These are phyloP conservation scores for Malassezia obtusa DNA, from an alignment of 1,284 basidiomycete species.

Conservation along the genomic window DNA sequence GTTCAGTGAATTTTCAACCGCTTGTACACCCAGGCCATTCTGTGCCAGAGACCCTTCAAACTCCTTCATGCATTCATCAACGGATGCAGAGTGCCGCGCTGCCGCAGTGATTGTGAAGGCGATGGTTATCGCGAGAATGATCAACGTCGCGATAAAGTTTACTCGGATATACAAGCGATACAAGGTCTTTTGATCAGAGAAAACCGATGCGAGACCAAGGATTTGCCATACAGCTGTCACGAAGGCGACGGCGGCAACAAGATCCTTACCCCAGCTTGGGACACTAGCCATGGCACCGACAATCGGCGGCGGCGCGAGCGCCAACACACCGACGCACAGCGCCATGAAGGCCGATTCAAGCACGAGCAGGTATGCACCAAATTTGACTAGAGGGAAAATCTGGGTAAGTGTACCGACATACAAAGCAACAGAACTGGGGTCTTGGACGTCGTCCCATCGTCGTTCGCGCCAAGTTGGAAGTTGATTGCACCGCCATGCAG, in stretches of 20 bases:
- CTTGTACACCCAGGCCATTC: constrained; percentile 8
- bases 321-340: constrained; percentile 32
- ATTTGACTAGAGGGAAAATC: constrained; percentile 40
- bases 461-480: not conserved
- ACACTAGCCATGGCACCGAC: constrained; percentile 36
- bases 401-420: constrained; percentile 8
- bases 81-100: constrained; percentile 24
- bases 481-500: constrained; percentile 3
- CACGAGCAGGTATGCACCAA: constrained; percentile 39
- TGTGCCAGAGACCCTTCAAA: constrained; percentile 5
- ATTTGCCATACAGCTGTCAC: constrained; percentile 37
- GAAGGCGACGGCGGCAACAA: constrained; percentile 36
- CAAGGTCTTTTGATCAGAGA: constrained; percentile 25
- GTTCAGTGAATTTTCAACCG: constrained; percentile 9
- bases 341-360: constrained; percentile 35
- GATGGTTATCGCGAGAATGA: constrained; percentile 26
- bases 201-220: constrained; percentile 30
- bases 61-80: constrained; percentile 20
- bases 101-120: constrained; percentile 36
- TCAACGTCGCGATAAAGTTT: constrained; percentile 35
- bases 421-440: constrained; percentile 43
- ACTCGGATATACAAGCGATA: constrained; percentile 41
- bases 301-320: constrained; percentile 35
- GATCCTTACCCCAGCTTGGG: constrained; percentile 33
- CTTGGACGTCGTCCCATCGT: constrained; percentile 17